Conservation (phyloP, 805 yeast genomes). For the Candida easanensis region DNA sequence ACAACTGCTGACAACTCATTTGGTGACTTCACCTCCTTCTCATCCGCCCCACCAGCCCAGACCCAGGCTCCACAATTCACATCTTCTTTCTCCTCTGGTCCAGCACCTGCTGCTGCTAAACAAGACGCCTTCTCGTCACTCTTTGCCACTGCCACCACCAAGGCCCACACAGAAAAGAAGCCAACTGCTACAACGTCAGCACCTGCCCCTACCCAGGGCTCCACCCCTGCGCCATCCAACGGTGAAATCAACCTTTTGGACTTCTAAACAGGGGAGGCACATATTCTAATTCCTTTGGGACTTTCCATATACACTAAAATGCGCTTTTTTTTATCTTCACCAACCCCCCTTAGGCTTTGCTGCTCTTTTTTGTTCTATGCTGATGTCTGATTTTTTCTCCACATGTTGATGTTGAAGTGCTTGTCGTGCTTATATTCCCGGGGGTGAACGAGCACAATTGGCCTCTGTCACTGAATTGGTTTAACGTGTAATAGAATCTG, state of each 20-base stretch:
- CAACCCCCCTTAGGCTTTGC: too few relatives aligned
- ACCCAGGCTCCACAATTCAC: background rate
- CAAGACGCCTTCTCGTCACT: slow-evolving; percentile 73
- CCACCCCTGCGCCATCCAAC: slow-evolving; percentile 8
- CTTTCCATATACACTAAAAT: too few relatives aligned
- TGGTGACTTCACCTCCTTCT: slow-evolving; percentile 27
- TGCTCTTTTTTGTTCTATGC: too few relatives aligned
- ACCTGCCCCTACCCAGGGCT: slow-evolving; percentile 9
- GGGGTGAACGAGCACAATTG: too few relatives aligned
- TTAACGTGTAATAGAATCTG: too few relatives aligned
- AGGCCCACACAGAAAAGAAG: slow-evolving; percentile 16
- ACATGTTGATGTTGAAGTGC: too few relatives aligned
- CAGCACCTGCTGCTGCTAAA: slow-evolving; percentile 40
- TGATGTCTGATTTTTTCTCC: too few relatives aligned
- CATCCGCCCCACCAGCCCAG: slow-evolving; percentile 13
- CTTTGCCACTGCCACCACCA: slow-evolving; percentile 60
- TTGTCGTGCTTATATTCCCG: too few relatives aligned
- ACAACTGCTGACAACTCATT: slow-evolving; percentile 19
- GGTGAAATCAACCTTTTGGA: slow-evolving; percentile 20
- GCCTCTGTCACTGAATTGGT: too few relatives aligned
- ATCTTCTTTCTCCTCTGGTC: slow-evolving; percentile 30
- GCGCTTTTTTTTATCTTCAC: too few relatives aligned
- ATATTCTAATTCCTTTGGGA: too few relatives aligned
- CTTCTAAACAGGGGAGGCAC: slow-evolving; percentile 4
- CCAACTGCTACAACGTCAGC: slow-evolving; percentile 3